Conservation (phyloP, 495 filamentous ascomycete species). For the Aspergillus bertholletiae region DNA sequence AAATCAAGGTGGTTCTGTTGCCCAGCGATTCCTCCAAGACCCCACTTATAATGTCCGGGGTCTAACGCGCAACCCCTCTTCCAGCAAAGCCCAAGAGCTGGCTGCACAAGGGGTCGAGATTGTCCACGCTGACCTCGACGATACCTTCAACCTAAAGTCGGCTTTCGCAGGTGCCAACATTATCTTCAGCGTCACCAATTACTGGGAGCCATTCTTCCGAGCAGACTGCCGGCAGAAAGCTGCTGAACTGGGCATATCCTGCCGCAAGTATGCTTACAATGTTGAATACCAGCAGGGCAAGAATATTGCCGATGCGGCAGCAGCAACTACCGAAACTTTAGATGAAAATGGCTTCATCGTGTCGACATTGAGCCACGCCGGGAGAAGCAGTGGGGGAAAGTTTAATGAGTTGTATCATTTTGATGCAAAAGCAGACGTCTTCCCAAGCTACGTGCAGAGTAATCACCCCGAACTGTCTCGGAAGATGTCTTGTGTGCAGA, state of each 20-base stretch:
- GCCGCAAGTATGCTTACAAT: conserved; percentile 45
- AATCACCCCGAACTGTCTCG: conserved; percentile 4
- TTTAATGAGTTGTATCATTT: conserved; percentile 38
- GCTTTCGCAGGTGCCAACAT: conserved; percentile 15
- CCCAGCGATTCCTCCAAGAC: conserved; percentile 29
- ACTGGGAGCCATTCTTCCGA: conserved; percentile 42
- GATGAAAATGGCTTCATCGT: conserved; percentile 37
- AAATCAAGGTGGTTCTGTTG: conserved; percentile 33
- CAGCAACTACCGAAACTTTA: conserved; percentile 30
- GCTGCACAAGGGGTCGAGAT: conserved; percentile 37
- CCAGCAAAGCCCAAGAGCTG: conserved; percentile 30
- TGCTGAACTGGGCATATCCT: conserved; percentile 19
- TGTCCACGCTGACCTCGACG: conserved; percentile 28
- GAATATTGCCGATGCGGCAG: conserved; percentile 50
- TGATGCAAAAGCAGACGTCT: conserved; percentile 34
- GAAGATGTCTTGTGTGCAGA: conserved; percentile 46
- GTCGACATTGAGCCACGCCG: conserved; percentile 31
- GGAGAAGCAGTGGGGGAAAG: conserved; percentile 24
- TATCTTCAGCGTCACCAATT: conserved; percentile 32
- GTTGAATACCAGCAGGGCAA: conserved; percentile 45
- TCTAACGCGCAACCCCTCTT: conserved; percentile 35
- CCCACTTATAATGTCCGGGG: conserved; percentile 36
- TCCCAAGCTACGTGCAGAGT: conserved; percentile 28
- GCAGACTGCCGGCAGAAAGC: conserved; percentile 15
- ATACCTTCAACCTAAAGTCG: background rate